Base-by-base conservation (phyloP, 1,284 basidiomycete genomes). In the Ustilago tritici region DNA sequence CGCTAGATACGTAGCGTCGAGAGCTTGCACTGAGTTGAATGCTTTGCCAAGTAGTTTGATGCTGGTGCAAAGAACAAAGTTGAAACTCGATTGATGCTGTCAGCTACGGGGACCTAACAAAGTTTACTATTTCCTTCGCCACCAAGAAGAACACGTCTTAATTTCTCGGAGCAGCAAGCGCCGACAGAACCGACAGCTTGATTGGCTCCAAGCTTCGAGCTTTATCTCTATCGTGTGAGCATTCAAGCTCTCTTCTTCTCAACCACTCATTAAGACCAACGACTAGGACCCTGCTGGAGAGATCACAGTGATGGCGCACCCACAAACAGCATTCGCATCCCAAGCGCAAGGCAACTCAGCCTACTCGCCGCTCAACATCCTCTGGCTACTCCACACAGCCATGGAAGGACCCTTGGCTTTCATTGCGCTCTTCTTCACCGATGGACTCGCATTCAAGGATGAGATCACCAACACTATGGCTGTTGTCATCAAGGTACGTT, bases 381-480 rank as follows among this genome's bases (percentile, higher is more conserved):
- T 93, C 3, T 93, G 93, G 85, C 88, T 94, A 46, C 86, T 93
- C 38, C 93, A 94, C 82, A 90, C 93, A 73, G 92, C 91, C 11
- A 87, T 93, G 56, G 93, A 94, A 84, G 89, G 90, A 5, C 93
- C 93, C 0, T 83, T 94, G 31, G 92, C 91, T 2, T 86, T 93
- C 41, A 91, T 93, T 83, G 92, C 92, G 3, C 87, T 93, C 41
- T 90, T 90, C 88, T 89, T 90, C 2, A 91, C 92, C 1, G 79
- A 87, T 12, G 87, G 84, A 7, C 86, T 94, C 12, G 92, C 92
- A 0, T 93, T 94, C 47, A 69, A 72, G 84, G 82, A 93, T 58
- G 90, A 93, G 83, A 88, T 93, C 72, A 93, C 91, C 77, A 94
- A 94, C 87, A 94, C 93, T 4, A 89, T 92, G 1, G 65, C 93